A percentile compares a stretch with the other conserved stretches of the same genome.
phyloP scores from a whole-genome alignment of 768 basidiomycete species.

The Leccinum subgranulosum region DNA sequence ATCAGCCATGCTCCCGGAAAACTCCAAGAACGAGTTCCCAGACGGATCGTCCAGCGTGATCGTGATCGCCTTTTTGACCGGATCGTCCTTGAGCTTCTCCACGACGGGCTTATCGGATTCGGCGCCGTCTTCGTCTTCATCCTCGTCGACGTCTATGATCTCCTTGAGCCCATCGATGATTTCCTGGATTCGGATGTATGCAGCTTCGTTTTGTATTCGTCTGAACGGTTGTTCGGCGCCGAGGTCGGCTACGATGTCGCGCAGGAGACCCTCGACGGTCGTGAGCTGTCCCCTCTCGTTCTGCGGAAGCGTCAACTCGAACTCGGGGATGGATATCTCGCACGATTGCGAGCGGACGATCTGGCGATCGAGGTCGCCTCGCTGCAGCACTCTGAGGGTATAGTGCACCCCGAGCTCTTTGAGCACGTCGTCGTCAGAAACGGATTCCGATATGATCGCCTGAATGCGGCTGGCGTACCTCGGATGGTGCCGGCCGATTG shows the following conservation, averaged over 20 bases:
- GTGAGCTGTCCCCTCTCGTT: slow-evolving; percentile 84
- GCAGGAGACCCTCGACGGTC: slow-evolving; percentile 91
- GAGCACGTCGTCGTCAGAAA: background rate
- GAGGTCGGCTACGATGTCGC: slow-evolving; percentile 80
- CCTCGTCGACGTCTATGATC: slow-evolving; percentile 61
- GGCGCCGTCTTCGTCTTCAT: slow-evolving; percentile 32
- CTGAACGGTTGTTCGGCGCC: slow-evolving; percentile 80
- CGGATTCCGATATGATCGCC: no score
- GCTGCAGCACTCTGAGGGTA: slow-evolving; percentile 70
- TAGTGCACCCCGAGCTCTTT: slow-evolving; percentile 82
- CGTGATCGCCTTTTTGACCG: slow-evolving; percentile 71
- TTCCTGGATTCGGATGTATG: slow-evolving; percentile 68
- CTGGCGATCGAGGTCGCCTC: slow-evolving; percentile 86
- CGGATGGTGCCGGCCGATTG: slow-evolving; percentile 85
- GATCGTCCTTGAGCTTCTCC: slow-evolving; percentile 36
- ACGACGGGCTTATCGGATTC: slow-evolving; percentile 29
- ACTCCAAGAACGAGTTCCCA: slow-evolving; percentile 97
- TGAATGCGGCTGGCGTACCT: slow-evolving; percentile 45
- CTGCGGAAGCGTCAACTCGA: slow-evolving; percentile 86
- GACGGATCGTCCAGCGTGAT: slow-evolving; percentile 88
- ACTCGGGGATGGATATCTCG: slow-evolving; percentile 81
- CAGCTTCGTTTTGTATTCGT: slow-evolving; percentile 68
- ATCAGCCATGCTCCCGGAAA: slow-evolving; percentile 80
- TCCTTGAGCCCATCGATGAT: slow-evolving; percentile 65
- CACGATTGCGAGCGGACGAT: slow-evolving; percentile 85